These are phyloP conservation scores for Phyllosticta citriasiana DNA, from an alignment of 2,329 filamentous ascomycete species.

Conservation along the genomic window DNA sequence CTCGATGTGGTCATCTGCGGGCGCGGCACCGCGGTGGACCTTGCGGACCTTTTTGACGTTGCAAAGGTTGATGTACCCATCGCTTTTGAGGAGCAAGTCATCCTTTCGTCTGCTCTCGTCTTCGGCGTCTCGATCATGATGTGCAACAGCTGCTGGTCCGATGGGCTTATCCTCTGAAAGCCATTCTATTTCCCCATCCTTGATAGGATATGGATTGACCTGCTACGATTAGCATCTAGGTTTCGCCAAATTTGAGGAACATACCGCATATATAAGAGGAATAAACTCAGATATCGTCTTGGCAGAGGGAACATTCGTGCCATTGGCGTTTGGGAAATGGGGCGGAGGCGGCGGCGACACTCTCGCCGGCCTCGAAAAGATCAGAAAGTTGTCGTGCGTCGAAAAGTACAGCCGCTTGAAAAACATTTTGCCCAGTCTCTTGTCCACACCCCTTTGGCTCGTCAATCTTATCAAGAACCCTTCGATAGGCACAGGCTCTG, in stretches of 20 bases:
- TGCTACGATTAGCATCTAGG: not conserved
- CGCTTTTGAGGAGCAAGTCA: slow-evolving; percentile 48
- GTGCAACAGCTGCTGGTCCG: slow-evolving; percentile 35
- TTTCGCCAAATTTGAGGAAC: not conserved
- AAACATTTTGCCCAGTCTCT: slow-evolving; percentile 49
- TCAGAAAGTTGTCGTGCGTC: slow-evolving; percentile 52
- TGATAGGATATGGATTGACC: slow-evolving; percentile 49
- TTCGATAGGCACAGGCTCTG: slow-evolving; percentile 54
- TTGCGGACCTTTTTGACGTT: slow-evolving; percentile 48
- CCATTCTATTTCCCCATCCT: slow-evolving; percentile 48
- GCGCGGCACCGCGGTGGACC: slow-evolving; percentile 40
- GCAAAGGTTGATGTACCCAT: slow-evolving; percentile 55
- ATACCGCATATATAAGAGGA: slow-evolving; percentile 48
- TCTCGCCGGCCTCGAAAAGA: slow-evolving; percentile 52
- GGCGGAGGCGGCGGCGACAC: slow-evolving; percentile 49
- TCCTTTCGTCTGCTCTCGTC: slow-evolving; percentile 49
- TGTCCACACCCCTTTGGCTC: slow-evolving; percentile 50
- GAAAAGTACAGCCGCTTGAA: slow-evolving; percentile 58
- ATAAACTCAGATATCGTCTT: slow-evolving; percentile 45
- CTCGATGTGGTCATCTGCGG: slow-evolving; percentile 44
- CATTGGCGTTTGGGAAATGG: slow-evolving; percentile 35
- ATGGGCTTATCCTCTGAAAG: slow-evolving; percentile 33
- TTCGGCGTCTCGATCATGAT: slow-evolving; percentile 49
- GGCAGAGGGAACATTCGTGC: slow-evolving; percentile 42
- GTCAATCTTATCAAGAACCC: slow-evolving; percentile 57